Evolutionary conservation across 2,329 filamentous ascomycete genomes (phyloP).

Genomic region (Fusarium devonianum): DNA sequence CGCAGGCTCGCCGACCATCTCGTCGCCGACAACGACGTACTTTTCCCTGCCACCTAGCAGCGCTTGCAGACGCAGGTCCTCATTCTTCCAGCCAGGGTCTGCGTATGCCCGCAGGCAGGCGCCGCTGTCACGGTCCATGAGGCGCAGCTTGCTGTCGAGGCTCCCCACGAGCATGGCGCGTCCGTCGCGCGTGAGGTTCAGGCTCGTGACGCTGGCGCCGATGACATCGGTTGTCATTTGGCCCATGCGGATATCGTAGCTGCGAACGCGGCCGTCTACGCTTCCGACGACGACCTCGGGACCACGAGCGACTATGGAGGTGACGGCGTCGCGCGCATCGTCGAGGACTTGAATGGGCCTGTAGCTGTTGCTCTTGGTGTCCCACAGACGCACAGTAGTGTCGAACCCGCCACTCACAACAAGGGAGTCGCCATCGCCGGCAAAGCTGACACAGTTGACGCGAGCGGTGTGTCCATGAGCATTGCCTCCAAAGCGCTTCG

Average conservation of each 20-base stretch:
- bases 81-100: conserved; percentile 66
- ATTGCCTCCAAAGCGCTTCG: conserved; percentile 73
- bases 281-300: conserved; percentile 75
- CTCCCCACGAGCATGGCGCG: conserved; percentile 77
- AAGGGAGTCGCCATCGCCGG: conserved; percentile 75
- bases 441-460: conserved; percentile 82
- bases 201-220: conserved; percentile 74
- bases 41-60: conserved; percentile 78
- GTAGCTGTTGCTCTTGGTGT: conserved; percentile 60
- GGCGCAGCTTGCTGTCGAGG: conserved; percentile 76
- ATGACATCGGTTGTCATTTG: conserved; percentile 74
- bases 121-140: conserved; percentile 82
- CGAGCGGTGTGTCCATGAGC: conserved; percentile 71
- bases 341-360: conserved; percentile 76
- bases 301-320: conserved; percentile 55
- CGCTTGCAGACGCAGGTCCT: conserved; percentile 76
- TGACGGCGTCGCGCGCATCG: conserved; percentile 77
- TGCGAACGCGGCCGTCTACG: conserved; percentile 82
- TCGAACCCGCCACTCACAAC: conserved; percentile 79
- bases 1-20: conserved; percentile 54
- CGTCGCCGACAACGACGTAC: conserved; percentile 82
- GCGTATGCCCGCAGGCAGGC: conserved; percentile 76
- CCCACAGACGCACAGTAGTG: conserved; percentile 79
- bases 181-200: conserved; percentile 74
- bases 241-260: conserved; percentile 85